Conservation (phyloP, 371 early-diverging fungal species). For the Zychaea mexicana region DNA sequence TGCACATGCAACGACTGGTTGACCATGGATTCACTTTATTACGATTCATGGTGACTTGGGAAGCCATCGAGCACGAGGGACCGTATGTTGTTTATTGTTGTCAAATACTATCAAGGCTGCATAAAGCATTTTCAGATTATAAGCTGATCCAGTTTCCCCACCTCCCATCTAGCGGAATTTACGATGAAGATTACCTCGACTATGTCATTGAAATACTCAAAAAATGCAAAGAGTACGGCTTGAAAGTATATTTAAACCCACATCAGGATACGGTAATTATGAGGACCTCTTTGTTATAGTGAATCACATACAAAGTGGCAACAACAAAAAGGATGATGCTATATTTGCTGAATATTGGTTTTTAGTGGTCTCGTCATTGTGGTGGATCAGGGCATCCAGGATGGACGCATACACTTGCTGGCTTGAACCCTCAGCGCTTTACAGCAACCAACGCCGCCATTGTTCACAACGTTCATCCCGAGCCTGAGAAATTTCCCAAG, state of each 20-base stretch:
- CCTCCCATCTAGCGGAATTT: slow-evolving; percentile 64
- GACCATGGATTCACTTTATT: slow-evolving; percentile 83
- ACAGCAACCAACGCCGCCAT: slow-evolving; percentile 71
- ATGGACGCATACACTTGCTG: slow-evolving; percentile 81
- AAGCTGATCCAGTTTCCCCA: slow-evolving; percentile 8
- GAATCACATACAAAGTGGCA: background rate
- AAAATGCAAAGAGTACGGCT: slow-evolving; percentile 65
- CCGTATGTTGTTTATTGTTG: slow-evolving; percentile 54
- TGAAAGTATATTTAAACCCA: slow-evolving; percentile 84
- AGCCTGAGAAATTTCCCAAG: slow-evolving; percentile 65
- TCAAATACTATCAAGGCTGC: no score
- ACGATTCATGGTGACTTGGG: slow-evolving; percentile 83
- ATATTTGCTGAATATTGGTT: background rate
- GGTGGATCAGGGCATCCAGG: slow-evolving; percentile 90
- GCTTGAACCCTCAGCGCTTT: slow-evolving; percentile 68
- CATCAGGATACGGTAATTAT: slow-evolving; percentile 80
- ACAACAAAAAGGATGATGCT: background rate
- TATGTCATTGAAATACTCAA: slow-evolving; percentile 70
- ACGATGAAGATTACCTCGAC: slow-evolving; percentile 82
- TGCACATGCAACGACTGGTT: slow-evolving; percentile 72
- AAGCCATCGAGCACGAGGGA: slow-evolving; percentile 80
- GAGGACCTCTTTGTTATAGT: no score
- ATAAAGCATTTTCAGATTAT: no score
- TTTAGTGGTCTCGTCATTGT: slow-evolving; percentile 73
- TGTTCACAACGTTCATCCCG: slow-evolving; percentile 66